A percentile compares a stretch with the other conserved stretches of the same genome.
phyloP scores from a whole-genome alignment of 805 yeast species.

The Clavispora santaluciae region DNA sequence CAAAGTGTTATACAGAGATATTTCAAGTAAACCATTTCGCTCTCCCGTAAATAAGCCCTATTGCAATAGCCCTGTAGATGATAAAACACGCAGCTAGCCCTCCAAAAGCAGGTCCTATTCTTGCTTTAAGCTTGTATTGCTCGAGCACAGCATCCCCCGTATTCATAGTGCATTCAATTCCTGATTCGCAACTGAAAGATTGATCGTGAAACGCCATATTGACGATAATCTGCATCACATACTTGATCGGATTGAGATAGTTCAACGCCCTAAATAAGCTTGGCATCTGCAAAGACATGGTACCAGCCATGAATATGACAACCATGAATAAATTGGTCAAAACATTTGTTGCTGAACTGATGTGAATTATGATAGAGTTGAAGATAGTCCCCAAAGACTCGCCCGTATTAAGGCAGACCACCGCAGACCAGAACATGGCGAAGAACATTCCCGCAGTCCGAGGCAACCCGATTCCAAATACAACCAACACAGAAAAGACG shows the following conservation, averaged over 20 bases:
- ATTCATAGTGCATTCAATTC: slow-evolving; percentile 41
- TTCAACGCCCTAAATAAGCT: slow-evolving; percentile 63
- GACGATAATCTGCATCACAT: slow-evolving; percentile 58
- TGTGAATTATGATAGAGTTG: slow-evolving; percentile 65
- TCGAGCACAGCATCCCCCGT: slow-evolving; percentile 55
- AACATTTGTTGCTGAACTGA: slow-evolving; percentile 76
- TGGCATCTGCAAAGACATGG: slow-evolving; percentile 76
- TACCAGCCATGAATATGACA: slow-evolving; percentile 81
- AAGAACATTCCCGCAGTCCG: slow-evolving; percentile 64
- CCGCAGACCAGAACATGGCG: slow-evolving; percentile 49
- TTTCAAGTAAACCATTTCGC: slow-evolving; percentile 21
- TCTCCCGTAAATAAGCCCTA: slow-evolving; percentile 20
- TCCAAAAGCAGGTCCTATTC: slow-evolving; percentile 34
- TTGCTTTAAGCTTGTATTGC: slow-evolving; percentile 41
- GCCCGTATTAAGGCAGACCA: slow-evolving; percentile 64
- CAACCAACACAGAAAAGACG: slow-evolving; percentile 56
- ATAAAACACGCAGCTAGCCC: slow-evolving; percentile 36
- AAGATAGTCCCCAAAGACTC: slow-evolving; percentile 82
- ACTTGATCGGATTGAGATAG: slow-evolving; percentile 73
- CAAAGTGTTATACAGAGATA: too few species aligned
- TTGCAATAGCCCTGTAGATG: slow-evolving; percentile 38
- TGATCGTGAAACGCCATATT: slow-evolving; percentile 53
- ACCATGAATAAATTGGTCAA: slow-evolving; percentile 62
- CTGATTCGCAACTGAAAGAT: slow-evolving; percentile 46
- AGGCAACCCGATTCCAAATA: slow-evolving; percentile 70